Conservation (phyloP, 2,329 filamentous ascomycete species). For the Clarireedia hainanense region DNA sequence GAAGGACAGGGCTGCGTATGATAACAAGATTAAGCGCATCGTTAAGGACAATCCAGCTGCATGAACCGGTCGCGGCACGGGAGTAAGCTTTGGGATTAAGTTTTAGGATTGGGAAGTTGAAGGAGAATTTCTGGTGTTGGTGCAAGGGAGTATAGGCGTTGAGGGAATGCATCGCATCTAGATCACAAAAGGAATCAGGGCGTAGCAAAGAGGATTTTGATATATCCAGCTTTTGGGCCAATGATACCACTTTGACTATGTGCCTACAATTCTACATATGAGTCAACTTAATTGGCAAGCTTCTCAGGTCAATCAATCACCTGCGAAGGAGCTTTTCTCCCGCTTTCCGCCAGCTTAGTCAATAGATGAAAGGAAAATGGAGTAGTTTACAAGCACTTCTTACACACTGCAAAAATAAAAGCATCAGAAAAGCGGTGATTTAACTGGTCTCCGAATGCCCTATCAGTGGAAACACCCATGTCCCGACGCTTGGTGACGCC, state of each 20-base stretch:
- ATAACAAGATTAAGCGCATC: slow-evolving; percentile 76
- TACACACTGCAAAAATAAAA: not conserved
- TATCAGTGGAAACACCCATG: not conserved
- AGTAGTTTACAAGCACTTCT: not conserved
- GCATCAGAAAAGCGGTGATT: not conserved
- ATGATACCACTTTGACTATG: not conserved
- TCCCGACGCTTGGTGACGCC: no score
- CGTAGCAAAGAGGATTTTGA: slow-evolving; percentile 2
- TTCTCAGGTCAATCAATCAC: not conserved
- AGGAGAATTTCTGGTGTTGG: not conserved
- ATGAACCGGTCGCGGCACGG: slow-evolving; percentile 30
- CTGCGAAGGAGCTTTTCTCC: not conserved
- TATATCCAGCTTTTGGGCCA: not conserved
- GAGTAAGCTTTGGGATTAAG: not conserved
- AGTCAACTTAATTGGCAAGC: not conserved
- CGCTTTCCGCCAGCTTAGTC: not conserved
- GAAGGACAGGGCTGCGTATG: slow-evolving; percentile 79
- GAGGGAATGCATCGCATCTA: not conserved
- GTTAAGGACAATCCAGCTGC: slow-evolving; percentile 84
- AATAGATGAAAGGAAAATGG: not conserved
- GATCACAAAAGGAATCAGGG: slow-evolving; percentile 1
- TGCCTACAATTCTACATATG: not conserved
- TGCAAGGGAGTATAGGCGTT: slow-evolving; percentile 5
- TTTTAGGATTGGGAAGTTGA: not conserved
- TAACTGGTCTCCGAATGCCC: not conserved